These are phyloP conservation scores for Aspergillus mulundensis DNA, from an alignment of 495 filamentous ascomycete species.

Conservation along the genomic window DNA sequence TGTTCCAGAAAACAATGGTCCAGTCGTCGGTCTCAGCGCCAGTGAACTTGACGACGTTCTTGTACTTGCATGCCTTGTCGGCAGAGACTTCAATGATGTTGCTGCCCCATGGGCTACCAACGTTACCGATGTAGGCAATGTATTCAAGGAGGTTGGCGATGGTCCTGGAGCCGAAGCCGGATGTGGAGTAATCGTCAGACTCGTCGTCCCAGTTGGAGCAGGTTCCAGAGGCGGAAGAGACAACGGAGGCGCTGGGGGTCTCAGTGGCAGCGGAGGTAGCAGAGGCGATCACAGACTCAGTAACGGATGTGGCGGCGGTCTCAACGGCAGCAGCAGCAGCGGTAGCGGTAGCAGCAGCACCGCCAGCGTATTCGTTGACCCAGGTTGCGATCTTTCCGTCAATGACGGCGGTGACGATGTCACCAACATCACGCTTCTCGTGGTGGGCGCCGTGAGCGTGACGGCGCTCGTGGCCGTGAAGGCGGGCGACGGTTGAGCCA, in stretches of 20 bases:
- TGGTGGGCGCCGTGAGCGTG: conserved; percentile 33
- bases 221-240: conserved; percentile 19
- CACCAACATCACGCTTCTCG: conserved; percentile 42
- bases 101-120: conserved; percentile 49
- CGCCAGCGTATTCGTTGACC: conserved; percentile 58
- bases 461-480: conserved; percentile 46
- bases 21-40: conserved; percentile 36
- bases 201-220: conserved; percentile 26
- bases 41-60: conserved; percentile 44
- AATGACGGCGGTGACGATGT: conserved; percentile 57
- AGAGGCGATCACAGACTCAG: conserved; percentile 17
- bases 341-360: conserved; percentile 15
- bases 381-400: conserved; percentile 58
- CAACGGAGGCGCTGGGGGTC: conserved; percentile 19
- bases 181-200: conserved; percentile 23
- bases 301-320: conserved; percentile 8
- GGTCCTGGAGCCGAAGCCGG: conserved; percentile 30
- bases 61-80: conserved; percentile 33
- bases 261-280: conserved; percentile 10
- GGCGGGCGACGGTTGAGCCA: conserved; percentile 38
- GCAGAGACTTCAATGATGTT: conserved; percentile 47
- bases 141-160: conserved; percentile 17
- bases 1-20: conserved; percentile 53
- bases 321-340: conserved; percentile 6
- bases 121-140: conserved; percentile 38